Evolutionary conservation across 106 monocot genomes (phyloP).

Genomic region (Posidonia australis): DNA sequence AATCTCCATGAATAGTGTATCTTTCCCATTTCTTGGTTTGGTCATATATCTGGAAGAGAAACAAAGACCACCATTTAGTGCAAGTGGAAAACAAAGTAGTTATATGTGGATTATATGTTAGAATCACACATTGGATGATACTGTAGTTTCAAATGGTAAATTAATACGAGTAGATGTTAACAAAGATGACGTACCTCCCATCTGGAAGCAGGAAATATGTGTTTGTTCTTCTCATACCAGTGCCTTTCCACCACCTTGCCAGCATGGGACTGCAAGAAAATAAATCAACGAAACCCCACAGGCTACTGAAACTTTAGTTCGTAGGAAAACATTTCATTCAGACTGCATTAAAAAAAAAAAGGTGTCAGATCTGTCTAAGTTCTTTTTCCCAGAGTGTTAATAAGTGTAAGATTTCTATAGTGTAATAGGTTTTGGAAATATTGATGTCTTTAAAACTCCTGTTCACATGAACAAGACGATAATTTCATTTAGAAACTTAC

Average conservation of each 20-base stretch:
- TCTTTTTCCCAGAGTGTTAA: too few species aligned
- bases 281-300: too few species aligned
- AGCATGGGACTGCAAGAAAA: slow-evolving; percentile 83
- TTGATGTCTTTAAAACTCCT: too few species aligned
- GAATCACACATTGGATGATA: neutral
- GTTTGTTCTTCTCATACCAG: slow-evolving; percentile 99
- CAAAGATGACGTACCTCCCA: slow-evolving; percentile 61
- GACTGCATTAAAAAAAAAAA: too few species aligned
- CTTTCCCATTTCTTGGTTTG: slow-evolving; percentile 96
- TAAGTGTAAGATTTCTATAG: too few species aligned
- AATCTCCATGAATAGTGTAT: slow-evolving; percentile 95
- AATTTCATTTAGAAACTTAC: too few species aligned
- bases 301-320: too few species aligned
- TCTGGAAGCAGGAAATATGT: slow-evolving; percentile 98
- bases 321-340: too few species aligned
- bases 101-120: neutral
- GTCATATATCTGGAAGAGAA: slow-evolving; percentile 79
- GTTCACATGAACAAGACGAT: too few species aligned
- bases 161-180: neutral
- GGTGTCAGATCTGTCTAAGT: too few species aligned
- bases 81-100: neutral
- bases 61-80: neutral
- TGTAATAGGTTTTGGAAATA: too few species aligned
- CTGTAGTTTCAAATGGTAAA: neutral
- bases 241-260: slow-evolving; percentile 99